These are phyloP conservation scores for Artemisia annua DNA, from an alignment of 129 eudicot genomes.

Conservation along the genomic window DNA sequence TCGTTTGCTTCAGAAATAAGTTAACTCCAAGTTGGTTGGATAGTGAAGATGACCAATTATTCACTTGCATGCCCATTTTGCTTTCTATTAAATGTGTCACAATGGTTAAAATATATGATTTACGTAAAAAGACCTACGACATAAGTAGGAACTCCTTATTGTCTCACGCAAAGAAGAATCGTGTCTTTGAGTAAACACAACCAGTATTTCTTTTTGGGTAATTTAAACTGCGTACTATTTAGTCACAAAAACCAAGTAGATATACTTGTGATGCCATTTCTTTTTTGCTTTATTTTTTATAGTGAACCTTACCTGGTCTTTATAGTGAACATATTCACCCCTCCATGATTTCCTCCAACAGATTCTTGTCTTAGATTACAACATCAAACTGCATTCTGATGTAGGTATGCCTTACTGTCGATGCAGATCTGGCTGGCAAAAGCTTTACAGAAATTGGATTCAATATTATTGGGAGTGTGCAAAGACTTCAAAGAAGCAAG, in stretches of 20 bases:
- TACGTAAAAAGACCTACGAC: not conserved
- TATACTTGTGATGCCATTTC: slow-evolving; percentile 4
- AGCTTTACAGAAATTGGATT: slow-evolving; percentile 88
- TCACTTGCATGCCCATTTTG: slow-evolving; percentile 15
- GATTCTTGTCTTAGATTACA: not conserved
- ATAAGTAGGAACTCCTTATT: no score
- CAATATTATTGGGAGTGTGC: slow-evolving; percentile 89
- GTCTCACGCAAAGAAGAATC: not conserved
- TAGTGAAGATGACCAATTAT: slow-evolving; percentile 18
- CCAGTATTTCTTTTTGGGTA: slow-evolving; percentile 1
- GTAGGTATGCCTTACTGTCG: slow-evolving; percentile 11
- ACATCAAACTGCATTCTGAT: slow-evolving; percentile 5
- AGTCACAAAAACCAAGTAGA: slow-evolving; percentile 3
- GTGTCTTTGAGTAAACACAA: slow-evolving; percentile 10
- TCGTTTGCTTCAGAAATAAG: not conserved
- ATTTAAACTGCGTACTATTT: not conserved
- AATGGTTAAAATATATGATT: not conserved
- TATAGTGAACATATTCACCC: slow-evolving; percentile 1
- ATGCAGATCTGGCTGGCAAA: slow-evolving; percentile 92
- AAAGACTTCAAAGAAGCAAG: slow-evolving; percentile 82
- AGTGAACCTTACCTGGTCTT: not conserved
- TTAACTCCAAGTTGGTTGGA: slow-evolving; percentile 1
- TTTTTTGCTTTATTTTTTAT: slow-evolving; percentile 5
- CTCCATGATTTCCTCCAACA: not conserved
- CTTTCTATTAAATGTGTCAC: not conserved